These are phyloP conservation scores for Chloroidium sp. DNA, from an alignment of 163 green algal genomes.

Conservation along the genomic window DNA sequence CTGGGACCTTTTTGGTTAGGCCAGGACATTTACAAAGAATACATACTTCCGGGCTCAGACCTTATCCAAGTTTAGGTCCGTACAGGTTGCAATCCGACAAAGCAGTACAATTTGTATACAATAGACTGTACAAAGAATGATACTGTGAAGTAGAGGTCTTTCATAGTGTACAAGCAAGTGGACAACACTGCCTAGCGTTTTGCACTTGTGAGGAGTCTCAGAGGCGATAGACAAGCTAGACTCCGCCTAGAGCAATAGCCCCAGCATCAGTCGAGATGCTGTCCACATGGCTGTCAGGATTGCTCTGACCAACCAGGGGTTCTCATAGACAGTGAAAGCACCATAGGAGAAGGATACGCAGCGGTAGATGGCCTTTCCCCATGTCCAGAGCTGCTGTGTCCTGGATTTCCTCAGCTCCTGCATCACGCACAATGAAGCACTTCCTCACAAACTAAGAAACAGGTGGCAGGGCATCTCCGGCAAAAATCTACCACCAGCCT, in stretches of 20 bases:
- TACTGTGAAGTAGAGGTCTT: not conserved
- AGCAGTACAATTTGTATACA: not conserved
- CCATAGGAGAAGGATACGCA: conserved; percentile 33
- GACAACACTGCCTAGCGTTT: not conserved
- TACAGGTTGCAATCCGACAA: not conserved
- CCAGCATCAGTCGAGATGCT: conserved; percentile 12
- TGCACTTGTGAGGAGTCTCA: not conserved
- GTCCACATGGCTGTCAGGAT: conserved; percentile 42
- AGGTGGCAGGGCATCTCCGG: too few species aligned
- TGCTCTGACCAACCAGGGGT: conserved; percentile 47
- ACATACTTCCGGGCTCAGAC: too few species aligned
- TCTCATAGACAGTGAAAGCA: conserved; percentile 44
- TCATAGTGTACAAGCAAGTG: not conserved
- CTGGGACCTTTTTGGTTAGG: too few species aligned
- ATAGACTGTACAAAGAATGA: not conserved
- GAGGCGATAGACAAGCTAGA: not conserved
- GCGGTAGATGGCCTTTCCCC: conserved; percentile 35
- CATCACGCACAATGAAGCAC: conserved; percentile 1
- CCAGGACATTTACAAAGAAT: too few species aligned
- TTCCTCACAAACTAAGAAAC: too few species aligned
- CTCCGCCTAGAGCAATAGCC: not conserved
- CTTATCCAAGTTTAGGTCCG: too few species aligned
- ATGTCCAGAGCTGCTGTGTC: conserved; percentile 31
- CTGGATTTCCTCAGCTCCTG: conserved; percentile 36
- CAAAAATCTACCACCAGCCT: too few species aligned